Base-by-base conservation (phyloP, 129 eudicot species). In the Ambrosia artemisiifolia region DNA sequence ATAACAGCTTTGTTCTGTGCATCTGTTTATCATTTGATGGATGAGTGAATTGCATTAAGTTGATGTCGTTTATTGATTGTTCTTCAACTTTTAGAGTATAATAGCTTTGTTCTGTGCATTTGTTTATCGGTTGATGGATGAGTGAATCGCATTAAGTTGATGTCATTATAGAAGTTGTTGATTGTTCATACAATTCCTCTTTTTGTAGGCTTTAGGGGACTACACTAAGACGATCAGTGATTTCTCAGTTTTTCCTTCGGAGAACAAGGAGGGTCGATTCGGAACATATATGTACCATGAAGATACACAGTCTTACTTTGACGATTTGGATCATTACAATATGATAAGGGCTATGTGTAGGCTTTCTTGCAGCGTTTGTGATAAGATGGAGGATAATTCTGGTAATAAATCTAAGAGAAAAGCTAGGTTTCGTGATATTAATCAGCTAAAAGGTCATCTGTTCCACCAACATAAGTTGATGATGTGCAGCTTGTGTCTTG, bases 331-430 rank as follows among this genome's bases (percentile, higher is more conserved):
- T 74, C 99, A 94, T 56, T 94, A 94, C 69, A 94, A 84, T 74
- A 90, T 94, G 99, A 78, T 94, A 63, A 90, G 84, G 81, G 99
- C 99, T 4, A 90, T 88, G 97, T 94, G 99, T 82, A 88, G 87
- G 85, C 96, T 94, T 62, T 90, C 98, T 7, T 94, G 98, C 70
- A 86, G 93, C 44, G 86, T 82, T 17, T 94, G 98, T 79, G 98
- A 94, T 75, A 87, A 86, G 77, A 36, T 56, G 83, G 94, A 78
- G 69, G 92, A 78, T 30, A 85, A 69, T 64, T 74, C 75, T 12
- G 65, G 71, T 44, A 85, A 77, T 76, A 88, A 87, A 9, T 67
- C 84, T 1, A 87, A 79, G 91, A 88, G 92, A 76, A 82, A 76
- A 78, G 80, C 87, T 54, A 88, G 79, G 83, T 90, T 90, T 64